A percentile compares a stretch with the other conserved stretches of the same genome.
Evolutionary conservation across 805 yeast genomes (phyloP).

Genomic region (Wickerhamiella alocasiicola): DNA sequence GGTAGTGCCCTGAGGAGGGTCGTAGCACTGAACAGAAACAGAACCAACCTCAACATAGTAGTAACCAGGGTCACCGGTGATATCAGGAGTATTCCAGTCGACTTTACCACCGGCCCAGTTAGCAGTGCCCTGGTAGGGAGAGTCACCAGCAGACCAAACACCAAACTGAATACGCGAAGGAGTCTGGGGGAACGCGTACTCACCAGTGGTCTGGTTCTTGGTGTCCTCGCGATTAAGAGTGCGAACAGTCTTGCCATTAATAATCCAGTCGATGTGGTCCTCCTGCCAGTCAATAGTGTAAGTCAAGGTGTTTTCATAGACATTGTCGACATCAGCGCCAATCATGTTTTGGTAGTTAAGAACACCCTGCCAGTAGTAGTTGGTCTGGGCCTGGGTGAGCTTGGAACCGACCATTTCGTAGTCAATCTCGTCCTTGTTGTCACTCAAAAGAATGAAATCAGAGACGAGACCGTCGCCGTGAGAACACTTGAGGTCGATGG

Average conservation of each 20-base stretch:
- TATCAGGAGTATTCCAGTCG: slow-evolving; percentile 56
- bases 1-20: slow-evolving; percentile 47
- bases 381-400: slow-evolving; percentile 55
- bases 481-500: slow-evolving; percentile 59
- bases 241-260: slow-evolving; percentile 60
- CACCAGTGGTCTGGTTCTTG: slow-evolving; percentile 40
- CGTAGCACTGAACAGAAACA: slow-evolving; percentile 56
- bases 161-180: slow-evolving; percentile 74
- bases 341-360: slow-evolving; percentile 52
- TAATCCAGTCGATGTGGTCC: slow-evolving; percentile 54
- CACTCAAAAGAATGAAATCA: slow-evolving; percentile 69
- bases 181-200: slow-evolving; percentile 76
- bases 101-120: slow-evolving; percentile 81
- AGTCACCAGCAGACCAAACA: slow-evolving; percentile 43
- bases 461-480: slow-evolving; percentile 70
- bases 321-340: slow-evolving; percentile 32
- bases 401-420: slow-evolving; percentile 74
- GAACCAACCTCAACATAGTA: slow-evolving; percentile 58
- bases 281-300: slow-evolving; percentile 75
- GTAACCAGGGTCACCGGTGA: too few relatives aligned
- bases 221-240: slow-evolving; percentile 48
- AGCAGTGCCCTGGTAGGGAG: slow-evolving; percentile 50
- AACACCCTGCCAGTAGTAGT: slow-evolving; percentile 66
- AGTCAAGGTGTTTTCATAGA: slow-evolving; percentile 58
- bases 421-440: slow-evolving; percentile 85